phyloP scores from a whole-genome alignment of 1,139 yeast genomes.

The Hansenula lynferdii region DNA sequence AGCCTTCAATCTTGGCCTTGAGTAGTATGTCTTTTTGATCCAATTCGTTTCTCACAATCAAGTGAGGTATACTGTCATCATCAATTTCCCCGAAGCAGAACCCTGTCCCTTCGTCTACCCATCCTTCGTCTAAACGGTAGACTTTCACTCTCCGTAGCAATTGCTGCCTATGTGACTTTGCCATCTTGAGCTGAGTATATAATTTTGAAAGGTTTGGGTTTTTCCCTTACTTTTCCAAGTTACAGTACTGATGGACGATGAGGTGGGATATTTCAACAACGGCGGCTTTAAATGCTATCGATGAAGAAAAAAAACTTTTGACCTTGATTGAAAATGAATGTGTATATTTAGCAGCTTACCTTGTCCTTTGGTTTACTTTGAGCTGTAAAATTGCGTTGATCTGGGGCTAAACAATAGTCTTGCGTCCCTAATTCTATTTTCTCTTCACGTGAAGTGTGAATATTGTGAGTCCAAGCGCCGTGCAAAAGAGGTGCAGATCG shows the following conservation, averaged over 20 bases:
- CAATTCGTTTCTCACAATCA: conserved; percentile 71
- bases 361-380: no score
- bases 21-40: conserved; percentile 56
- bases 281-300: no score
- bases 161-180: conserved; percentile 1
- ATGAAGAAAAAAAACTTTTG: no score
- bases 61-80: conserved; percentile 40
- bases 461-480: no score
- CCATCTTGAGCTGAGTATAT: neutral
- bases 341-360: no score
- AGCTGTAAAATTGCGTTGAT: neutral
- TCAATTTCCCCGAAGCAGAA: conserved; percentile 65
- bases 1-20: conserved; percentile 63
- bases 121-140: conserved; percentile 71
- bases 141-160: conserved; percentile 73
- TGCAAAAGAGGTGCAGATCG: no score
- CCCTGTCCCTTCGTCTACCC: conserved; percentile 96
- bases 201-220: no score
- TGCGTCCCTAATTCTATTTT: neutral
- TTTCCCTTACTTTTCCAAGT: no score
- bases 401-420: neutral
- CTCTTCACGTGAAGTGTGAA: neutral
- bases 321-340: no score
- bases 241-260: no score
- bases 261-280: no score